Evolutionary conservation across 108 stramenopile species (phyloP), one percentile per base, ranked within the genome.

Genomic region (Mayamaea pseudoterrestris): DNA sequence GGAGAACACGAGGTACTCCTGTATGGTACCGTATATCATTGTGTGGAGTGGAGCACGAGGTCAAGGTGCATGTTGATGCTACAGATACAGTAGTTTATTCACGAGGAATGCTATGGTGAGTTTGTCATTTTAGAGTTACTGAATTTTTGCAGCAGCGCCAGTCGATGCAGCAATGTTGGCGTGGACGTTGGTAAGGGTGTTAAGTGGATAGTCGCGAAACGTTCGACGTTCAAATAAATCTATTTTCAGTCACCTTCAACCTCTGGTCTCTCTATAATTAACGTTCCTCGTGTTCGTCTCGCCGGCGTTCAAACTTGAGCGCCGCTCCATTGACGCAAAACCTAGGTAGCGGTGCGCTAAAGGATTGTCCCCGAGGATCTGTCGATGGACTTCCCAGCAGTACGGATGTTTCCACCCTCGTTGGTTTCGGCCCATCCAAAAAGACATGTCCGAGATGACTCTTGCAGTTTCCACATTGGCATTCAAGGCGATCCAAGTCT

Each of bases 391-490:
- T 63, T 11, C 45, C 41, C 11, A 49, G 35, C 42, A 86, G 55
- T 24, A 78, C 45, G 3, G 39, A 41, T 12, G 25, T 27, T 20
- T 60, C 35, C 1, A 86, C 60, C 29, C 48, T 37, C 2, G 30
- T 48, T 21, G 61, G 59, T 23, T 35, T 48, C 7, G 87, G 87
- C 35, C 87, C 87, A 62, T 89, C 87, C 47, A 77, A 54, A 47
- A 89, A 89, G 2, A 79, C 80, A 63, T 89, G 87, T 17, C 87
- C 86, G 30, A 87, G 47, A 50, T 83, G 81, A 20, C 55, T 55
- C 8, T 25, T 27, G 50, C 86, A 89, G 41, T 52, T 54, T 2
- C 50, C 45, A 51, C 87, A 89, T 44, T n/a, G 39, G 49, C 78
- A 78, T 51, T 89, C 87, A 23, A 81, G 54, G 6, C 87, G 65